A percentile compares a stretch with the other conserved stretches of the same genome.
These are phyloP conservation scores for Aspergillus coremiiformis DNA, from an alignment of 495 filamentous ascomycete species.

Conservation along the genomic window DNA sequence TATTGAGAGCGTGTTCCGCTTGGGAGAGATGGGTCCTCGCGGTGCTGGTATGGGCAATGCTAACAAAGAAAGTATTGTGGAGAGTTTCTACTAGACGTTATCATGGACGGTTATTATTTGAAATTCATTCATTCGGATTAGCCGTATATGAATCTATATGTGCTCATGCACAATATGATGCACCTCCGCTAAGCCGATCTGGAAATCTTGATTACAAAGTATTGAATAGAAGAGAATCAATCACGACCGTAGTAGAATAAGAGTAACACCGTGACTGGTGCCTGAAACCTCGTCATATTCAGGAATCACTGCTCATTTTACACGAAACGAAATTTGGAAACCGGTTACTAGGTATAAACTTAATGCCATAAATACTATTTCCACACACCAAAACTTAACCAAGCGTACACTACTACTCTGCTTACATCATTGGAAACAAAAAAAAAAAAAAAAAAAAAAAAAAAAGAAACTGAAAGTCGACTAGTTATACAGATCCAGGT, in stretches of 20 bases:
- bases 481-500: neutral
- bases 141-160: neutral
- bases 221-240: neutral
- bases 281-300: neutral
- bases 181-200: neutral
- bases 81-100: slow-evolving; percentile 82
- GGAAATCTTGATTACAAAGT: neutral
- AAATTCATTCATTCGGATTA: neutral
- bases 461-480: neutral
- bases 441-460: neutral
- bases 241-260: neutral
- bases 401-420: neutral
- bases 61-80: slow-evolving; percentile 95
- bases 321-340: neutral
- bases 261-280: neutral
- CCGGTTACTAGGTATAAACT: too few species aligned
- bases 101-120: neutral
- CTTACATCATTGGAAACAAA: too few species aligned
- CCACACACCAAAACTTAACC: neutral
- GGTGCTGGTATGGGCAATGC: slow-evolving; percentile 59
- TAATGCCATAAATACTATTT: too few species aligned
- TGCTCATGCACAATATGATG: neutral
- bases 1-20: slow-evolving; percentile 86
- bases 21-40: slow-evolving; percentile 62
- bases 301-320: neutral